phyloP scores from a whole-genome alignment of 1,284 basidiomycete genomes.

The Crocinoboletus sp. region DNA sequence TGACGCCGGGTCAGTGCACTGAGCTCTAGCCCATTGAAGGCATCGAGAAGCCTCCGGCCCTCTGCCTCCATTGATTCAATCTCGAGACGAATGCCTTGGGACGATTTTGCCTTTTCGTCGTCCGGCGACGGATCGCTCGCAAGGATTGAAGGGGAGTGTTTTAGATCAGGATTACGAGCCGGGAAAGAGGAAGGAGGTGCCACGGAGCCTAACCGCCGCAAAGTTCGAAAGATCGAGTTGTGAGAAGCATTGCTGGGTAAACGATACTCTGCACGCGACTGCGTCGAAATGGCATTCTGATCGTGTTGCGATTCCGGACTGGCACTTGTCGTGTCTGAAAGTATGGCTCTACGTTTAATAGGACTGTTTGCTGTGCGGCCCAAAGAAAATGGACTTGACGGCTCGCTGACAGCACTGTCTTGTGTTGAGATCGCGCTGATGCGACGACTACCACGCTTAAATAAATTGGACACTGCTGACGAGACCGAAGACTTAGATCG shows the following conservation, averaged over 20 bases:
- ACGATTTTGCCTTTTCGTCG: conserved; percentile 52
- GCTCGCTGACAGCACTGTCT: conserved; percentile 29
- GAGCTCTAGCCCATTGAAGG: conserved; percentile 70
- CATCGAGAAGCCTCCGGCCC: conserved; percentile 61
- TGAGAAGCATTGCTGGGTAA: conserved; percentile 21
- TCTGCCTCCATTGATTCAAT: conserved; percentile 65
- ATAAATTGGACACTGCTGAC: conserved; percentile 55
- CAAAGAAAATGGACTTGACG: conserved; percentile 50
- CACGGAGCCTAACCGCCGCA: conserved; percentile 23
- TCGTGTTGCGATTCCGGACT: conserved; percentile 12
- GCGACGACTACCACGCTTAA: conserved; percentile 51
- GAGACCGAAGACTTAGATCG: conserved; percentile 56
- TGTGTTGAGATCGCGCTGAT: conserved; percentile 37
- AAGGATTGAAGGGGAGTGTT: conserved; percentile 32
- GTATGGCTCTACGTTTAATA: conserved; percentile 35
- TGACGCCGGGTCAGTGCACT: conserved; percentile 56
- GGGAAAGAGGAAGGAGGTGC: conserved; percentile 31
- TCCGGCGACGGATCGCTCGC: conserved; percentile 37
- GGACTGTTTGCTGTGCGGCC: conserved; percentile 42
- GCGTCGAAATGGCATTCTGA: conserved; percentile 4
- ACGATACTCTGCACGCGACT: conserved; percentile 18
- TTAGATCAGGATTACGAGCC: conserved; percentile 22
- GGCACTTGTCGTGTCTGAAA: conserved; percentile 16
- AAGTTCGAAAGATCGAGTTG: conserved; percentile 22
- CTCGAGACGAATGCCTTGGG: conserved; percentile 58